phyloP scores from a whole-genome alignment of 345 rosid species.

The Combretum micranthum region DNA sequence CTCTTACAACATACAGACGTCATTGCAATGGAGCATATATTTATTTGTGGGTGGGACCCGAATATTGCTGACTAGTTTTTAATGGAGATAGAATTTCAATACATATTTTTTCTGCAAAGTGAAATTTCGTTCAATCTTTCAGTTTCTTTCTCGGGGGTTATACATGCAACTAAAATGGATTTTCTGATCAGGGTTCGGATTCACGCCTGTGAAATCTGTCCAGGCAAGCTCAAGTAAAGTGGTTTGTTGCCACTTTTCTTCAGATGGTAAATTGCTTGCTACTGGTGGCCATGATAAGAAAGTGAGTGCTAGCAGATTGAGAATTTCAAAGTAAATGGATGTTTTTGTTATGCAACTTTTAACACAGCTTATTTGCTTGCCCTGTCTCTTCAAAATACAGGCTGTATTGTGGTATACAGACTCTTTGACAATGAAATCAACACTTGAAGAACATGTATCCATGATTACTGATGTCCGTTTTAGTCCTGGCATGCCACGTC shows the following conservation, averaged over 20 bases:
- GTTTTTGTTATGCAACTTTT: not conserved
- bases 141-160: no score
- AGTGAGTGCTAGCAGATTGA: slow-evolving; percentile 29
- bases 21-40: no score
- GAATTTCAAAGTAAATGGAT: not conserved
- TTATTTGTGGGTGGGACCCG: no score
- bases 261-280: slow-evolving; percentile 93
- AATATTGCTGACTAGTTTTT: no score
- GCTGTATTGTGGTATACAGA: slow-evolving; percentile 87
- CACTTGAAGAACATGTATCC: slow-evolving; percentile 76
- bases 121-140: no score
- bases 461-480: slow-evolving; percentile 92
- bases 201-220: slow-evolving; percentile 57
- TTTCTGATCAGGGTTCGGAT: slow-evolving; percentile 55
- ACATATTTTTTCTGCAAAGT: no score
- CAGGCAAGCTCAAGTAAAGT: slow-evolving; percentile 84
- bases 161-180: no score
- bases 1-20: no score
- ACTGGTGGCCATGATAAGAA: slow-evolving; percentile 98
- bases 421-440: slow-evolving; percentile 55
- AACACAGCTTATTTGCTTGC: not conserved
- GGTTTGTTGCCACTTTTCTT: slow-evolving; percentile 84
- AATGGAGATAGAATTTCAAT: no score
- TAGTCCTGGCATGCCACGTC: slow-evolving; percentile 81
- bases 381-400: slow-evolving; percentile 27